These are phyloP conservation scores for Tephrocybe sp. DNA, from an alignment of 768 basidiomycete species.

Conservation along the genomic window DNA sequence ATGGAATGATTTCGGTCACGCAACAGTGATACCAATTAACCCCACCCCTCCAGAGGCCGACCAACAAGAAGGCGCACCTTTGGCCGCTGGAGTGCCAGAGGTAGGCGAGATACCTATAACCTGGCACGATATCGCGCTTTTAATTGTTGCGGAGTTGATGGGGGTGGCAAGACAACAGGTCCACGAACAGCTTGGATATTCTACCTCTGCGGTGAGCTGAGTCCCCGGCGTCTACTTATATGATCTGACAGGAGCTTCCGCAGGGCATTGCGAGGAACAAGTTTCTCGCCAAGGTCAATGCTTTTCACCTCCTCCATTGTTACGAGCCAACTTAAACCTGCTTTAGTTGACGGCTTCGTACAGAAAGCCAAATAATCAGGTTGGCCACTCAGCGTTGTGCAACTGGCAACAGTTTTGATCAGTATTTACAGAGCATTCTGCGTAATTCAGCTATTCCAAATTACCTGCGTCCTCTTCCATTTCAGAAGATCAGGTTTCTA, in stretches of 20 bases:
- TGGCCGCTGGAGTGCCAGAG: neutral
- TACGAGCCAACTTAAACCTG: slow-evolving; percentile 5
- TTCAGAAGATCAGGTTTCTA: slow-evolving; percentile 94
- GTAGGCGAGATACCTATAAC: slow-evolving; percentile 39
- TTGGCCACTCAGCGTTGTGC: slow-evolving; percentile 22
- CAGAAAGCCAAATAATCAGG: slow-evolving; percentile 89
- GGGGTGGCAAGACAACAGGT: slow-evolving; percentile 70
- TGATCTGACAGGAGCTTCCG: neutral
- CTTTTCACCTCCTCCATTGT: neutral
- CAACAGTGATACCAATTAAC: slow-evolving; percentile 67
- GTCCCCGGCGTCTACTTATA: neutral
- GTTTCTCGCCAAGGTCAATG: slow-evolving; percentile 84
- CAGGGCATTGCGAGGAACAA: slow-evolving; percentile 93
- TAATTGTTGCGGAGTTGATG: slow-evolving; percentile 88
- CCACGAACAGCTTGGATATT: slow-evolving; percentile 75
- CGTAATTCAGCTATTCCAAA: slow-evolving; percentile 80
- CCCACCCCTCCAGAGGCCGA: slow-evolving; percentile 28
- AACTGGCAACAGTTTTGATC: slow-evolving; percentile 2
- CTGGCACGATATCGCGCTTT: slow-evolving; percentile 93
- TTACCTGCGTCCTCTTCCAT: slow-evolving; percentile 83
- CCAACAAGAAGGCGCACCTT: slow-evolving; percentile 9
- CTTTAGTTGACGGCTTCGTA: slow-evolving; percentile 85
- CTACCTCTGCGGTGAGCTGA: slow-evolving; percentile 81
- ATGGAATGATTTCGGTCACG: slow-evolving; percentile 61
- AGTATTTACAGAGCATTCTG: slow-evolving; percentile 66